phyloP scores from a whole-genome alignment of 139 green algal genomes.

The Yamagishiella unicocca region DNA sequence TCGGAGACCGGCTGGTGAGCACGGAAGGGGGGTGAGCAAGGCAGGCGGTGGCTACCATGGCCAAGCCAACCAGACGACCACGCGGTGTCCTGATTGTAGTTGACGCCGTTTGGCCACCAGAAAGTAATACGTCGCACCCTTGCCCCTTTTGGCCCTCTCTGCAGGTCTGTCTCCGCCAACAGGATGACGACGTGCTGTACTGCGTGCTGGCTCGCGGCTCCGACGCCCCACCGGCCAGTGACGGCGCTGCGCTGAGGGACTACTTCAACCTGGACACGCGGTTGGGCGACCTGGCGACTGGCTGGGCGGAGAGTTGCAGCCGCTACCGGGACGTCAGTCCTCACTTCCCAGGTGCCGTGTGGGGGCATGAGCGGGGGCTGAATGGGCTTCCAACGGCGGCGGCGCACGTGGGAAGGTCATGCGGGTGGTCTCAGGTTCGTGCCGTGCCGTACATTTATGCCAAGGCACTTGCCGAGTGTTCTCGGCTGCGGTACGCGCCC shows the following conservation, averaged over 20 bases:
- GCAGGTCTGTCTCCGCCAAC: constrained; percentile 79
- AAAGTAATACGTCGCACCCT: too few species aligned
- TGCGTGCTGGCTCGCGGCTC: constrained; percentile 71
- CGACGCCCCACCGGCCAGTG: background rate
- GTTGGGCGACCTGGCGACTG: constrained; percentile 62
- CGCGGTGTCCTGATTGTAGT: too few species aligned
- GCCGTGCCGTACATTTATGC: too few species aligned
- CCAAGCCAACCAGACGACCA: too few species aligned
- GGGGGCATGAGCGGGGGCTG: background rate
- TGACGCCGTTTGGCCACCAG: too few species aligned
- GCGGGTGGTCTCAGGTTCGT: too few species aligned
- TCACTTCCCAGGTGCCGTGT: constrained; percentile 70
- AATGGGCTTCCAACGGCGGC: too few species aligned
- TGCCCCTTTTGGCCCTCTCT: background rate
- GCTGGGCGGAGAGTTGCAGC: constrained; percentile 70
- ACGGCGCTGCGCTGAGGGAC: constrained; percentile 72
- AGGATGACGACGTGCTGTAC: constrained; percentile 77
- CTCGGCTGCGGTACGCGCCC: too few species aligned
- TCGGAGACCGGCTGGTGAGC: constrained; percentile 77
- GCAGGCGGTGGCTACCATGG: too few species aligned
- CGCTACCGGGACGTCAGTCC: constrained; percentile 70
- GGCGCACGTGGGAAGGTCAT: too few species aligned
- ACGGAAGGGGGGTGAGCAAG: background rate
- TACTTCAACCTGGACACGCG: constrained; percentile 87
- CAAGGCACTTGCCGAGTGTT: too few species aligned